Conservation (phyloP, 2,329 filamentous ascomycete species). For the Fusarium sacchari region DNA sequence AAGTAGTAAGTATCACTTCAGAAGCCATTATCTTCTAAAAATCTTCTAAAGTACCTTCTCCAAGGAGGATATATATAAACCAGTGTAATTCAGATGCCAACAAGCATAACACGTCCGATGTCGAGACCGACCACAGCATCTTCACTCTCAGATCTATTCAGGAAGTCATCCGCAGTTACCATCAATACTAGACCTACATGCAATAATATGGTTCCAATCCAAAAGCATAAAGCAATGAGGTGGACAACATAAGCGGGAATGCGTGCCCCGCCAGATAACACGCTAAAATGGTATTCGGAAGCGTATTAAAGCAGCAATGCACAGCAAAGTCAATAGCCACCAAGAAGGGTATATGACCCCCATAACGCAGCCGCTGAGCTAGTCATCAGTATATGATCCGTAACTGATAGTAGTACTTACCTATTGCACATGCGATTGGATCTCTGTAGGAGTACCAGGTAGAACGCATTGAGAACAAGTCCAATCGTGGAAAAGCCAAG, state of each 20-base stretch:
- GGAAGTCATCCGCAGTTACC: not conserved
- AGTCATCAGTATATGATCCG: rapidly evolving
- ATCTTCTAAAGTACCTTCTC: not conserved
- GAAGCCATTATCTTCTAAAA: rapidly evolving
- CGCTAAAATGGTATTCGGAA: not conserved
- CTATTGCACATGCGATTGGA: not conserved
- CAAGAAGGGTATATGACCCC: not conserved
- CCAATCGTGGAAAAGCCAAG: not conserved
- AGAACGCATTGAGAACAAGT: not conserved
- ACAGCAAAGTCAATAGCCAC: not conserved
- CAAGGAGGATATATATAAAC: not conserved
- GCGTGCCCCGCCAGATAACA: not conserved
- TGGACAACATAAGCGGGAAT: not conserved
- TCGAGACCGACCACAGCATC: not conserved
- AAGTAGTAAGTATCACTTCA: too few species aligned
- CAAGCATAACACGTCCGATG: not conserved
- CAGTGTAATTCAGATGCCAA: not conserved
- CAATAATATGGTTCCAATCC: not conserved
- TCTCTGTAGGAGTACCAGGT: rapidly evolving
- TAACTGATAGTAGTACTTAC: rapidly evolving
- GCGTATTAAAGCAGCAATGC: not conserved
- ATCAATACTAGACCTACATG: not conserved
- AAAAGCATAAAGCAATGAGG: not conserved
- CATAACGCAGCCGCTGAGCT: not conserved
- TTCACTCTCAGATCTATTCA: not conserved